Evolutionary conservation across 768 basidiomycete species (phyloP), one percentile per base, ranked within the genome.

Genomic region (Panus rudis): DNA sequence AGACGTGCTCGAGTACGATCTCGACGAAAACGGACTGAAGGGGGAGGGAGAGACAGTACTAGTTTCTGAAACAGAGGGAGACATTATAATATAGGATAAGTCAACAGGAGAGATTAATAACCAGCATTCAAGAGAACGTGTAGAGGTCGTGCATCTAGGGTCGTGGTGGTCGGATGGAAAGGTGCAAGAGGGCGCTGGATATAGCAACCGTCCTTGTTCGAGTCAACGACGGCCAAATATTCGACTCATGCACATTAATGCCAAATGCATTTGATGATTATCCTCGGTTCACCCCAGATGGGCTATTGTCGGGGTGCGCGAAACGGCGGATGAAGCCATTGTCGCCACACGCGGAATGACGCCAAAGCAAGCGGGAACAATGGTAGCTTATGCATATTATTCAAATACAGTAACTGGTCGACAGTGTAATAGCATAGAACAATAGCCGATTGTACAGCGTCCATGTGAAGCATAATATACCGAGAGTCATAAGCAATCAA

Each of bases 21-120:
- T n/a, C 6, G 35, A 37, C 25, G 6, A 14, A 17, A 66, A 66
- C 51, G 65, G 65, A 56, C 64, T 65, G 60, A 66, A 10, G 65
- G 62, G 20, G 59, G 51, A 26, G 65, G 63, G 14, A 64, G 64
- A 31, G 33, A 35, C 8, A 16, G n/a, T 17, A 62, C 51, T 13
- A 8, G 63, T 59, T 37, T 65, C 64, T 28, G 65, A 65, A 16
- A 62, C 46, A 30, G 63, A 58, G 24, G 53, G 53, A 31, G 60
- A 49, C 63, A 61, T 59, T 45, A 53, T 49, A 47, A 39, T 37
- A 42, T 45, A 43, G 33, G 33, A 53, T 45, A 52, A 47, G 33
- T 37, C 35, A 27, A 41, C 13, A 37, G 32, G 21, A 52, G 33
- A 48, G 23, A 42, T 37, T 35, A 45, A 42, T 27, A 42, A 39